phyloP scores from a whole-genome alignment of 495 filamentous ascomycete species.

The Aspergillus bertholletiae region DNA sequence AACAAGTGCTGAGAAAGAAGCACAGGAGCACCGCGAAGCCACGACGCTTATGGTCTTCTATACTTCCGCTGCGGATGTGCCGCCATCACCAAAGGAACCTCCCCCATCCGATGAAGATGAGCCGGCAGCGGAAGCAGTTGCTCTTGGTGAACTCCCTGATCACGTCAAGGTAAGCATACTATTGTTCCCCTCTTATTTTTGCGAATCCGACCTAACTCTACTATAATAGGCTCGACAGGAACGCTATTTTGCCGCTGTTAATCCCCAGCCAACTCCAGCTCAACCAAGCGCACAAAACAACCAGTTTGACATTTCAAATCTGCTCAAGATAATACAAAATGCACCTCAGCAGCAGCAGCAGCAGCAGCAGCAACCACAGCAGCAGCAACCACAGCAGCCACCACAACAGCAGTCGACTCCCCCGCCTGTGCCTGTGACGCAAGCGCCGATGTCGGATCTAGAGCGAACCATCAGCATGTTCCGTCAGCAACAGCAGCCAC shows the following conservation, averaged over 20 bases:
- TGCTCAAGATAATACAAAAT: constrained; percentile 46
- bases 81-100: constrained; percentile 73
- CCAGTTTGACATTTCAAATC: constrained; percentile 42
- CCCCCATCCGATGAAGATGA: constrained; percentile 40
- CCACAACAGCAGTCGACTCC: constrained; percentile 29
- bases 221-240: constrained; percentile 39
- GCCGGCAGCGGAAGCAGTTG: constrained; percentile 23
- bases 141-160: constrained; percentile 50
- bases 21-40: constrained; percentile 67
- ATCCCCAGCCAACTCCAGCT: constrained; percentile 30
- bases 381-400: too few relatives aligned
- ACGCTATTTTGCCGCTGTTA: constrained; percentile 38
- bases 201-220: constrained; percentile 3
- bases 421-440: constrained; percentile 21
- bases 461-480: constrained; percentile 43
- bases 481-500: constrained; percentile 35
- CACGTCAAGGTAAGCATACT: constrained; percentile 39
- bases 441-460: constrained; percentile 30
- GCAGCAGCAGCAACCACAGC: constrained; percentile 29
- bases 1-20: constrained; percentile 60
- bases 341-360: constrained; percentile 29
- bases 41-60: constrained; percentile 85
- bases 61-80: constrained; percentile 68
- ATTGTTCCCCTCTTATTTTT: background rate
- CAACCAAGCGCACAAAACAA: constrained; percentile 24